Conservation (phyloP, 2,329 filamentous ascomycete genomes). For the Neurospora crassa region DNA sequence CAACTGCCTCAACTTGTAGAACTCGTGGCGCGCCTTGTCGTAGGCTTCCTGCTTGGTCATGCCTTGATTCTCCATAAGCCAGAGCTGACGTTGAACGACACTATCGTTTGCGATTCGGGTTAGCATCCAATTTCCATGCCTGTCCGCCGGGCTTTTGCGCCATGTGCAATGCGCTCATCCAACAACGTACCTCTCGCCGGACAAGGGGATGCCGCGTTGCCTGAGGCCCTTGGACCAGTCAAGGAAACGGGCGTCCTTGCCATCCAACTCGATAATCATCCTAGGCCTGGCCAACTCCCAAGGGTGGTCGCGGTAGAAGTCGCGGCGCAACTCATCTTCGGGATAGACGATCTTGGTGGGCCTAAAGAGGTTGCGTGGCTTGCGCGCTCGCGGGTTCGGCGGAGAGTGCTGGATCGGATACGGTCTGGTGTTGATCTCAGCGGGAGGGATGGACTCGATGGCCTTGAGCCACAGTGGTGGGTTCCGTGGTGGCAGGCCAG, state of each 20-base stretch:
- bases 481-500: slow-evolving; percentile 16
- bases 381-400: slow-evolving; percentile 37
- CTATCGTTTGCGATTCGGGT: slow-evolving; percentile 34
- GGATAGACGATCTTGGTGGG: slow-evolving; percentile 70
- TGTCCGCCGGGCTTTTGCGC: neutral
- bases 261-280: slow-evolving; percentile 75
- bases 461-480: slow-evolving; percentile 41
- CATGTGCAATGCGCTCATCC: neutral
- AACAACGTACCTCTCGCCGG: slow-evolving; percentile 66
- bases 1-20: slow-evolving; percentile 73
- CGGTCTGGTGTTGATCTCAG: slow-evolving; percentile 47
- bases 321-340: slow-evolving; percentile 70
- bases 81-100: slow-evolving; percentile 85
- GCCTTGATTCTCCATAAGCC: slow-evolving; percentile 60
- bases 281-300: slow-evolving; percentile 92
- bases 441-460: slow-evolving; percentile 44
- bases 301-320: slow-evolving; percentile 89
- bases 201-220: slow-evolving; percentile 66
- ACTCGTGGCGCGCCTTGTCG: slow-evolving; percentile 78
- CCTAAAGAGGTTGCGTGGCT: slow-evolving; percentile 68
- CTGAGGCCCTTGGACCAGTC: slow-evolving; percentile 70
- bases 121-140: neutral
- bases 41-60: slow-evolving; percentile 64
- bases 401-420: slow-evolving; percentile 37
- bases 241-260: slow-evolving; percentile 64